A percentile compares a stretch with the other conserved stretches of the same genome.
Conservation (phyloP, 2,329 filamentous ascomycete species). For the Huntiella savannae region DNA sequence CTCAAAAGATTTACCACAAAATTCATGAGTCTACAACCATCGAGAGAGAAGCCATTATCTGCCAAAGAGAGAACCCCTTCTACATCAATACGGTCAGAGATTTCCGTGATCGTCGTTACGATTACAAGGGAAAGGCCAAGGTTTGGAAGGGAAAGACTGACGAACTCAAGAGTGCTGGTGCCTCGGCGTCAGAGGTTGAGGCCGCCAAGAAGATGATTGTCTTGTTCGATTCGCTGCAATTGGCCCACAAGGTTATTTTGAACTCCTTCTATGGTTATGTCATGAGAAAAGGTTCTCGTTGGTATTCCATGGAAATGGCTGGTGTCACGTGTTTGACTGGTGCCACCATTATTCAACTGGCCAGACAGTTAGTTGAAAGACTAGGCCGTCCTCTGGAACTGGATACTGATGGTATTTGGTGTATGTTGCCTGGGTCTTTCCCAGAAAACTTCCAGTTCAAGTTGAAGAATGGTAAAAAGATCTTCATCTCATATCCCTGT, state of each 20-base stretch:
- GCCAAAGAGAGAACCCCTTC: conserved; percentile 93
- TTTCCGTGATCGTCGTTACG: conserved; percentile 91
- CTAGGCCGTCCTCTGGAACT: conserved; percentile 84
- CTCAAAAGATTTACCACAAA: conserved; percentile 98
- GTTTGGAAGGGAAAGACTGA: conserved; percentile 97
- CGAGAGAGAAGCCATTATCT: conserved; percentile 90
- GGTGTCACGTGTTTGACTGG: conserved; percentile 95
- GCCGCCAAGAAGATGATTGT: conserved; percentile 98
- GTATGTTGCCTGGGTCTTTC: conserved; percentile 89
- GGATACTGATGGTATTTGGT: conserved; percentile 99
- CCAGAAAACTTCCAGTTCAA: conserved; percentile 94
- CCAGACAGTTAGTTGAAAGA: conserved; percentile 77
- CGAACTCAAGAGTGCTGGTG: conserved; percentile 63
- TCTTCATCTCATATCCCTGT: conserved; percentile 92
- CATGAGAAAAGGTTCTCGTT: conserved; percentile 95
- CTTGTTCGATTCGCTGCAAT: conserved; percentile 82
- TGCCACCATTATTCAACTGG: conserved; percentile 92
- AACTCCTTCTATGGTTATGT: conserved; percentile 99
- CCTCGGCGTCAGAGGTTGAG: conserved; percentile 57
- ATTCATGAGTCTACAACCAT: conserved; percentile 91
- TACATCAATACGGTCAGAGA: conserved; percentile 92
- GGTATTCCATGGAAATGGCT: conserved; percentile 99
- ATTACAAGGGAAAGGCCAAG: conserved; percentile 96
- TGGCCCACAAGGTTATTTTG: conserved; percentile 96
- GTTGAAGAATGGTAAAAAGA: conserved; percentile 85